Evolutionary conservation across 768 basidiomycete species (phyloP).

Genomic region (Tulasnella sp.): DNA sequence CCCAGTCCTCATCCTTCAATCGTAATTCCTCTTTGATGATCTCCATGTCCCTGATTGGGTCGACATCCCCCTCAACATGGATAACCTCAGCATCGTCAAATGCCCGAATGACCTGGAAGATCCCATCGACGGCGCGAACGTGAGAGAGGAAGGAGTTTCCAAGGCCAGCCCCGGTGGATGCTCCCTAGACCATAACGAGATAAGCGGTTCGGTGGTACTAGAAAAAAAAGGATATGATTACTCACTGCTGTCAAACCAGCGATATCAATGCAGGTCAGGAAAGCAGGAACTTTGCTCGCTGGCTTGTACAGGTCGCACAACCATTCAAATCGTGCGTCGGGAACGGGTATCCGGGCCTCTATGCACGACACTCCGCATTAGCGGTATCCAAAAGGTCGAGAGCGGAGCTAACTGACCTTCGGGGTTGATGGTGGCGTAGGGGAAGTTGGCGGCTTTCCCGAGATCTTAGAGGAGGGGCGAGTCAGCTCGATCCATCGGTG

Average conservation of each 20-base stretch:
- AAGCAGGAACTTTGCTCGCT: slow-evolving; percentile 74
- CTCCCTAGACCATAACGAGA: slow-evolving; percentile 42
- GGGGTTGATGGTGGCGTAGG: slow-evolving; percentile 88
- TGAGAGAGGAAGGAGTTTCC: slow-evolving; percentile 97
- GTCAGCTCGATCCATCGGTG: background rate
- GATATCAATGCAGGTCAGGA: slow-evolving; percentile 96
- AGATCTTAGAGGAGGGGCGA: slow-evolving; percentile 42
- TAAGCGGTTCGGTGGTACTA: background rate
- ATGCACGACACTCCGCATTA: background rate
- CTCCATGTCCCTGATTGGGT: slow-evolving; percentile 93
- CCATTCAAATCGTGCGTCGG: slow-evolving; percentile 91
- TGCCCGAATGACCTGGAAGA: slow-evolving; percentile 95
- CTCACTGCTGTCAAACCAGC: slow-evolving; percentile 89
- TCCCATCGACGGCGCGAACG: slow-evolving; percentile 96
- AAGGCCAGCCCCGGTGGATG: slow-evolving; percentile 94
- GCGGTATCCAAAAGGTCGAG: slow-evolving; percentile 32
- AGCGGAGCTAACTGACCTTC: slow-evolving; percentile 34
- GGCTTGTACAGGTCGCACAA: slow-evolving; percentile 87
- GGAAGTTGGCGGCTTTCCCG: slow-evolving; percentile 94
- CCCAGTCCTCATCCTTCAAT: slow-evolving; percentile 98
- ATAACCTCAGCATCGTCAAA: slow-evolving; percentile 99
- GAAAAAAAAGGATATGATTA: slow-evolving; percentile 13
- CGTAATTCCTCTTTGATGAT: slow-evolving; percentile 92
- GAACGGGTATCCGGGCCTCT: slow-evolving; percentile 85
- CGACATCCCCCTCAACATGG: slow-evolving; percentile 96